Evolutionary conservation across 495 filamentous ascomycete genomes (phyloP).

Genomic region (Tetracladium setigerum): DNA sequence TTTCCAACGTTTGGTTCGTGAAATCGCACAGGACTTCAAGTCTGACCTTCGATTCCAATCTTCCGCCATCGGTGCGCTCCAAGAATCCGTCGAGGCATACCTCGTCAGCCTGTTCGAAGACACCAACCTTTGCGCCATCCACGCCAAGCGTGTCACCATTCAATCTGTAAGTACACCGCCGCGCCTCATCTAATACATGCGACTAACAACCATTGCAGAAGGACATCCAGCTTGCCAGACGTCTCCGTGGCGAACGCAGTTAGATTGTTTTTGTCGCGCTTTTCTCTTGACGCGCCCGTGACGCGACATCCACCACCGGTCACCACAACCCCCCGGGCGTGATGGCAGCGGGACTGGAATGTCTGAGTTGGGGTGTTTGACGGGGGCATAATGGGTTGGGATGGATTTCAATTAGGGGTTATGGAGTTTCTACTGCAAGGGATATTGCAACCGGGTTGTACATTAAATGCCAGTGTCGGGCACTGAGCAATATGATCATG

Average conservation of each 20-base stretch:
- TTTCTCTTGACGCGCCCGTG: conserved; percentile 1
- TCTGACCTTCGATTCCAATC: conserved; percentile 99
- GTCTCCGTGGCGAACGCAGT: conserved; percentile 86
- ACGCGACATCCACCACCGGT: conserved; percentile 5
- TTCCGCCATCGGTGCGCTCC: conserved; percentile 98
- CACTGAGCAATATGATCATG: conserved; percentile 20
- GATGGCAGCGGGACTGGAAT: background rate
- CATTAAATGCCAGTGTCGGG: conserved; percentile 19
- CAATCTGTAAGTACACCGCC: conserved; percentile 30
- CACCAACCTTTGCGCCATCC: conserved; percentile 99
- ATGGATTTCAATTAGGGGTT: conserved; percentile 9
- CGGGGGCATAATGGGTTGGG: conserved; percentile 17
- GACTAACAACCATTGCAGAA: conserved; percentile 35
- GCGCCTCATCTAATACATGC: conserved; percentile 17
- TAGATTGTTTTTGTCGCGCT: conserved; percentile 2
- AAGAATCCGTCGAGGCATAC: conserved; percentile 99
- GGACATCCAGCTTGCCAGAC: conserved; percentile 95
- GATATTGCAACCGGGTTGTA: conserved; percentile 14
- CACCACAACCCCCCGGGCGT: background rate
- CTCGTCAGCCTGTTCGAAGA: conserved; percentile 99
- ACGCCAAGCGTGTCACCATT: conserved; percentile 99
- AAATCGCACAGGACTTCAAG: conserved; percentile 99
- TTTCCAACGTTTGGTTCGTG: conserved; percentile 99
- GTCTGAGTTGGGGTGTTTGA: conserved; percentile 5
- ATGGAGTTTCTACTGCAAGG: conserved; percentile 11